phyloP scores from a whole-genome alignment of 495 filamentous ascomycete species.

The Annulohypoxylon stygium region DNA sequence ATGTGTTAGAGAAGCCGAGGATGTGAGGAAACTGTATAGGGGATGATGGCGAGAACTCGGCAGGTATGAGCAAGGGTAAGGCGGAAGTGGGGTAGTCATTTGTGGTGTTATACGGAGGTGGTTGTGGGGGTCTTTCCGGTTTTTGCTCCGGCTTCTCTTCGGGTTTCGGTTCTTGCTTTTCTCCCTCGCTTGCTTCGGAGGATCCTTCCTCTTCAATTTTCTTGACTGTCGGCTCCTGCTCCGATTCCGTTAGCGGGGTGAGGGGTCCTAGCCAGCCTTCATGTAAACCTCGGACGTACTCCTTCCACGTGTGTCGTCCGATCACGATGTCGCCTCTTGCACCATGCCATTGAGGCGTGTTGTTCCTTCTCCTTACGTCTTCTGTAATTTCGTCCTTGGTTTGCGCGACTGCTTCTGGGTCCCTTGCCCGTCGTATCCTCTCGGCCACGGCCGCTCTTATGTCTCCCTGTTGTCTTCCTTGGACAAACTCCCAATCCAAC shows the following conservation, averaged over 20 bases:
- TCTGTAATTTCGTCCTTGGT: constrained; percentile 69
- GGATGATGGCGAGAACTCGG: constrained; percentile 72
- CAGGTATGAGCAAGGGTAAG: constrained; percentile 72
- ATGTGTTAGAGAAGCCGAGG: constrained; percentile 93
- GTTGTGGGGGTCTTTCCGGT: constrained; percentile 63
- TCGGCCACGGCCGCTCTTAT: constrained; percentile 85
- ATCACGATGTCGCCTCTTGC: constrained; percentile 87
- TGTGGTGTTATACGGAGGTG: constrained; percentile 75
- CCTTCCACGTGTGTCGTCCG: constrained; percentile 96
- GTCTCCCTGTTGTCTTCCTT: constrained; percentile 90
- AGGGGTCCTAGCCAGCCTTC: constrained; percentile 97
- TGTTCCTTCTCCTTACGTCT: constrained; percentile 68
- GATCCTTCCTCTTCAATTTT: constrained; percentile 51
- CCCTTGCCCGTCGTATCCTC: constrained; percentile 76
- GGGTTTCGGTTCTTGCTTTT: constrained; percentile 53
- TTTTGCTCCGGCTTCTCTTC: constrained; percentile 60
- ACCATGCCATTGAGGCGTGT: constrained; percentile 77
- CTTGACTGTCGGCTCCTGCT: constrained; percentile 49
- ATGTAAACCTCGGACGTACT: constrained; percentile 92
- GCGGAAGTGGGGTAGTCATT: constrained; percentile 73
- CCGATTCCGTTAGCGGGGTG: constrained; percentile 51
- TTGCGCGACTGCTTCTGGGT: constrained; percentile 54
- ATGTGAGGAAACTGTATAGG: constrained; percentile 87
- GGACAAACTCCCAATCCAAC: constrained; percentile 94
- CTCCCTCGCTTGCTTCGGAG: constrained; percentile 43